Evolutionary conservation across 768 basidiomycete genomes (phyloP).

Genomic region (Russula virescens): DNA sequence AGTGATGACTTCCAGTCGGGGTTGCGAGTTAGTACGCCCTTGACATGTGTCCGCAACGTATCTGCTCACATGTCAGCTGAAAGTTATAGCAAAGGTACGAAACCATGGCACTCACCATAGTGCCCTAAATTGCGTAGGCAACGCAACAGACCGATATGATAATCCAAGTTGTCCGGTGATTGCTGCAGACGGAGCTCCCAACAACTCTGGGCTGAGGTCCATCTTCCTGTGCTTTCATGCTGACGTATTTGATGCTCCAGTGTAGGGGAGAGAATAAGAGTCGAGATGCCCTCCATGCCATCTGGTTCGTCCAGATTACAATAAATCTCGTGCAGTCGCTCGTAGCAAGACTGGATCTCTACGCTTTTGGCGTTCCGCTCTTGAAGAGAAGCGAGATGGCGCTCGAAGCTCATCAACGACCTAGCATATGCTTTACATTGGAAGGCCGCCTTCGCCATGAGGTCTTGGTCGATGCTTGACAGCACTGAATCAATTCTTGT

Average conservation of each 20-base stretch:
- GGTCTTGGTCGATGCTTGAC: constrained; percentile 73
- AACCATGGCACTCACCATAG: constrained; percentile 60
- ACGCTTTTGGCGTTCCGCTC: constrained; percentile 35
- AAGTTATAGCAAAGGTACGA: background rate
- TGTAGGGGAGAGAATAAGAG: constrained; percentile 80
- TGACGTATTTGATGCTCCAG: constrained; percentile 95
- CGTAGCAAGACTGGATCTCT: constrained; percentile 70
- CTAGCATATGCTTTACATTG: constrained; percentile 93
- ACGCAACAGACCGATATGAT: constrained; percentile 83
- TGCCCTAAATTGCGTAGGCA: constrained; percentile 94
- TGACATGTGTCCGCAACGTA: constrained; percentile 89
- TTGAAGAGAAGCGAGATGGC: constrained; percentile 56
- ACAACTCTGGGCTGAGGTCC: constrained; percentile 98
- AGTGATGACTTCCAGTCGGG: constrained; percentile 77
- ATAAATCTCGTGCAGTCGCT: constrained; percentile 92
- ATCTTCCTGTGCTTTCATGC: constrained; percentile 93
- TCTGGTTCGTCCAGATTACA: constrained; percentile 95
- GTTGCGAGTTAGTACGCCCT: constrained; percentile 79
- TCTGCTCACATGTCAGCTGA: constrained; percentile 44
- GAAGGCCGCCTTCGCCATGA: constrained; percentile 91
- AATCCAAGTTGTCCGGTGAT: constrained; percentile 80
- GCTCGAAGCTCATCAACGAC: constrained; percentile 92
- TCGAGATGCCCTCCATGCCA: constrained; percentile 97
- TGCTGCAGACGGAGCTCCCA: constrained; percentile 96
- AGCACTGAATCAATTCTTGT: constrained; percentile 73